Evolutionary conservation across 495 filamentous ascomycete genomes (phyloP).

Genomic region (Melanomma pulvis-pyrius): DNA sequence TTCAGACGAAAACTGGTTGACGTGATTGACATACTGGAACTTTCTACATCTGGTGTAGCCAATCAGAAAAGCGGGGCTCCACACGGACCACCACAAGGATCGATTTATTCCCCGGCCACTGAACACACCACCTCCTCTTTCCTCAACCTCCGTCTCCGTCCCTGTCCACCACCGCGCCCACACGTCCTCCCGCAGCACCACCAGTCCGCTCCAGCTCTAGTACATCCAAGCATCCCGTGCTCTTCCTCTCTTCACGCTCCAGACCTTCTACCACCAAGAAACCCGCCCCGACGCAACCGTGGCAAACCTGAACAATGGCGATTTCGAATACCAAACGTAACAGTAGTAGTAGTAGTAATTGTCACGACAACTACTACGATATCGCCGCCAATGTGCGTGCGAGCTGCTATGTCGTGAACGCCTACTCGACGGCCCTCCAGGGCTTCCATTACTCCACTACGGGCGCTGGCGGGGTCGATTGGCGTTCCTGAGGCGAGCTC

Average conservation of each 20-base stretch:
- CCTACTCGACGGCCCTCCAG: slow-evolving; percentile 60
- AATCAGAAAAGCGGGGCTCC: not conserved
- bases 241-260: not conserved
- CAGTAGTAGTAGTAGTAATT: slow-evolving; percentile 73
- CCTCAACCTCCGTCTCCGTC: not conserved
- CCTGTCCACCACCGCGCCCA: slow-evolving; percentile 1
- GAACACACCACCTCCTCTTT: not conserved
- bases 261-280: slow-evolving; percentile 5
- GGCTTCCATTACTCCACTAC: slow-evolving; percentile 96
- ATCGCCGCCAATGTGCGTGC: slow-evolving; percentile 67
- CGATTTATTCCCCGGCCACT: not conserved
- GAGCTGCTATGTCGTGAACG: slow-evolving; percentile 75
- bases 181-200: not conserved
- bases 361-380: slow-evolving; percentile 56
- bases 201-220: not conserved
- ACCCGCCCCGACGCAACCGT: slow-evolving; percentile 40
- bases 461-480: slow-evolving; percentile 82
- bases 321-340: slow-evolving; percentile 54
- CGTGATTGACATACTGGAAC: not conserved
- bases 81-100: not conserved
- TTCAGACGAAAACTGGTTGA: no score
- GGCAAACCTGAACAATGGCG: slow-evolving; percentile 48
- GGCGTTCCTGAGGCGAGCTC: slow-evolving; percentile 96
- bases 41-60: not conserved
- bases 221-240: not conserved